These are phyloP conservation scores for Lachnellula subtilissima DNA, from an alignment of 2,329 filamentous ascomycete species.

Conservation along the genomic window DNA sequence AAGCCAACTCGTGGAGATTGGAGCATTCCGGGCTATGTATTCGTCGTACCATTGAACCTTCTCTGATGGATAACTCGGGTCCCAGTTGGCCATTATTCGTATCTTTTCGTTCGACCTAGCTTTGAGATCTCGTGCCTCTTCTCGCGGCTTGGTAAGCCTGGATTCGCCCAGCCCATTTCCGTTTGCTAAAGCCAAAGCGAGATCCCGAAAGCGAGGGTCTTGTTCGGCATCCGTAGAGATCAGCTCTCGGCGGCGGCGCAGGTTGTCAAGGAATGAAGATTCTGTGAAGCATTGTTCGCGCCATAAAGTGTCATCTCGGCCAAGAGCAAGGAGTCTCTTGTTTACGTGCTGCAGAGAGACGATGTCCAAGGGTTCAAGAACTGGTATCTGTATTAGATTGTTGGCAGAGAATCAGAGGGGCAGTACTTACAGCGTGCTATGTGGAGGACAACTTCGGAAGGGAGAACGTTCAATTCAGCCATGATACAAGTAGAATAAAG, in stretches of 20 bases:
- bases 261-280: constrained; percentile 60
- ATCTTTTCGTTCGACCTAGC: constrained; percentile 36
- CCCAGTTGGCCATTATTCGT: constrained; percentile 73
- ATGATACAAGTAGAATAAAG: neutral
- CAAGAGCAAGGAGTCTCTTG: constrained; percentile 58
- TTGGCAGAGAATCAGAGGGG: neutral
- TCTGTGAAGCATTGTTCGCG: constrained; percentile 67
- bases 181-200: constrained; percentile 24
- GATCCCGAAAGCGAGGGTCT: constrained; percentile 36
- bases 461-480: constrained; percentile 24
- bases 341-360: constrained; percentile 66
- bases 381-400: constrained; percentile 36
- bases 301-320: constrained; percentile 74
- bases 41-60: constrained; percentile 80
- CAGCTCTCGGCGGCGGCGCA: constrained; percentile 48
- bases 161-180: constrained; percentile 28
- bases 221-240: constrained; percentile 34
- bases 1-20: constrained; percentile 72
- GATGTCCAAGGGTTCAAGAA: constrained; percentile 60
- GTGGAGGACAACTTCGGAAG: constrained; percentile 29
- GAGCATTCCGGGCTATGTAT: constrained; percentile 76
- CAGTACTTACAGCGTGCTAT: constrained; percentile 23
- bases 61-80: constrained; percentile 69
- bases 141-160: constrained; percentile 18
- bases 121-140: constrained; percentile 22